Evolutionary conservation across 2,329 filamentous ascomycete species (phyloP).

Genomic region (Teratosphaeriaceae sp.): DNA sequence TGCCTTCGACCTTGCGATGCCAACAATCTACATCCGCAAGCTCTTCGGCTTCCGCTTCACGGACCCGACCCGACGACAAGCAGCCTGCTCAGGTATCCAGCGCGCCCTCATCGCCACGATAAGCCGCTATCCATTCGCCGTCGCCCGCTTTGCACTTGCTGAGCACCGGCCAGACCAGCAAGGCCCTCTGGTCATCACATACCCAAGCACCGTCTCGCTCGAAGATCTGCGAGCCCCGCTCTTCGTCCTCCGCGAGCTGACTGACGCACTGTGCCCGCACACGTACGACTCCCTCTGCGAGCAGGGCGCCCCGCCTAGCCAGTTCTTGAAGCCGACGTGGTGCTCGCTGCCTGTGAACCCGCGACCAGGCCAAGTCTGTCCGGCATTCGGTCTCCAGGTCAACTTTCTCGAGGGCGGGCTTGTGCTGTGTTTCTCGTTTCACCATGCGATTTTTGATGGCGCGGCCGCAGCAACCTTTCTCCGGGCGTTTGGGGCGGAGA

Average conservation of each 20-base stretch:
- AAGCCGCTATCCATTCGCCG: neutral
- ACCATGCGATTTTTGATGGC: conserved; percentile 7
- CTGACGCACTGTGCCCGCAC: neutral
- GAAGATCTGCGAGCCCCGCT: neutral
- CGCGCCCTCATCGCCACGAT: neutral
- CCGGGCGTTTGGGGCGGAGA: neutral
- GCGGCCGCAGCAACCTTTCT: conserved; percentile 1
- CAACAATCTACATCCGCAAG: conserved; percentile 5
- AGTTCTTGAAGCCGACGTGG: conserved; percentile 1
- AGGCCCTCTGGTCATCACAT: neutral
- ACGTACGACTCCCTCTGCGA: conserved; percentile 3
- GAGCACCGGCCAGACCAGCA: too few species aligned
- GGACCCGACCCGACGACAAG: neutral
- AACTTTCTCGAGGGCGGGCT: conserved; percentile 7
- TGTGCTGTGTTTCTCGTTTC: conserved; percentile 7
- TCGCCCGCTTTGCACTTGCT: neutral
- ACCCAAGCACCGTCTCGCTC: neutral
- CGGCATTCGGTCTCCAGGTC: conserved; percentile 6
- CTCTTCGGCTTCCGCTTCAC: conserved; percentile 6
- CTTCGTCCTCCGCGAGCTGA: neutral
- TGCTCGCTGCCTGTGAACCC: conserved; percentile 4
- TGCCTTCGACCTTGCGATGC: conserved; percentile 6
- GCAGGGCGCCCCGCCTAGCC: conserved; percentile 3
- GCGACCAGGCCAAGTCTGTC: neutral
- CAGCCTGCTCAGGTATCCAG: neutral